Base-by-base conservation (phyloP, 2,329 filamentous ascomycete genomes). In the Diplodia scrobiculata region DNA sequence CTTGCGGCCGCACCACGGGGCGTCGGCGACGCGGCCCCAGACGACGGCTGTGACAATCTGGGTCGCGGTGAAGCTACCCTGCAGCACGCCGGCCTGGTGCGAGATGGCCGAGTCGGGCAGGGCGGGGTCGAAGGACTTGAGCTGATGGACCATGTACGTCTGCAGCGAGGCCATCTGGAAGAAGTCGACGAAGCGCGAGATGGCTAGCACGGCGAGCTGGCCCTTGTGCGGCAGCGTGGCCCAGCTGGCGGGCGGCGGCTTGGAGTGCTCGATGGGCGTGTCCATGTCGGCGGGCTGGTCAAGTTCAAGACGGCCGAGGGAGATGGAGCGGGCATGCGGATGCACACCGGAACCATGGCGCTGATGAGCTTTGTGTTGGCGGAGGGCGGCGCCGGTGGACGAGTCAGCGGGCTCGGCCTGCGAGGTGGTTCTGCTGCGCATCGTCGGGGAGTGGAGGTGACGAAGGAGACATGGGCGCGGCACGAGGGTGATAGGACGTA, bases 31-130 rank as follows among this genome's bases (percentile, higher is more conserved):
- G 21, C 78, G 70, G 25, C 78, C 78, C 78, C 78, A 80, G 36
- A 79, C 67, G 38, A 80, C 75, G 51, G 77, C 77, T 29, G 77
- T 79, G 64, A 80, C 68, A 64, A 79, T 79, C 67, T 80, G 78
- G 5, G 78, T 76, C 7, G 76, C 77, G 2, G 78, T 80, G 70
- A 80, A 80, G 19, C 76, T 73, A 38, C 77, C 78, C 66, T 78
- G 77, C 17, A 80, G 68, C 58, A 79, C 72, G 59, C 78, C 78
- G 5, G 78, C 76, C 67, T 80, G 78, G 68, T 79, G 77, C 29
- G 78, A 77, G 48, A 80, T 78, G 54, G 79, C 76, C 27, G 81
- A 74, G 65, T 85, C 82, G 17, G 83, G 80, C 14, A 84, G 74
- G 11, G 71, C 68, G 10, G 73, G 71, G 62, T 80, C 74, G 69